phyloP scores from a whole-genome alignment of 106 monocot genomes.

The Allium fistulosum region DNA sequence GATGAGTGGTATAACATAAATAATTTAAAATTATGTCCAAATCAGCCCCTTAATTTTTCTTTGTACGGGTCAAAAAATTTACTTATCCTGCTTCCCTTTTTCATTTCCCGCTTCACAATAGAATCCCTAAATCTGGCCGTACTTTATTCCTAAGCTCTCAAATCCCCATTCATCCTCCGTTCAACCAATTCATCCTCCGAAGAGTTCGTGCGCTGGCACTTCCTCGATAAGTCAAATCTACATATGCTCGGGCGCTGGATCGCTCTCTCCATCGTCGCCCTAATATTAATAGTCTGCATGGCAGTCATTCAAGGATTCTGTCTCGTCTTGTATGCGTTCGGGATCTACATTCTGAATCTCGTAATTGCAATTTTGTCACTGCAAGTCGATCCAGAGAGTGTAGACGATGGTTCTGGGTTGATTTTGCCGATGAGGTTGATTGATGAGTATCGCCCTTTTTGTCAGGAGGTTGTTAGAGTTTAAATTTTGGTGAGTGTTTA shows the following conservation, averaged over 20 bases:
- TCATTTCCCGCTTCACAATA: too few species aligned
- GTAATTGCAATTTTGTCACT: slow-evolving; percentile 77
- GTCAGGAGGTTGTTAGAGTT: slow-evolving; percentile 75
- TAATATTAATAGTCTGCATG: slow-evolving; percentile 34
- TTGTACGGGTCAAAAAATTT: too few species aligned
- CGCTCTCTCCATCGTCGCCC: slow-evolving; percentile 21
- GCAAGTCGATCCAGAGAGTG: slow-evolving; percentile 44
- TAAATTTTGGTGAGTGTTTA: slow-evolving; percentile 62
- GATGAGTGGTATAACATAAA: too few species aligned
- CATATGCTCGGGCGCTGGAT: slow-evolving; percentile 62
- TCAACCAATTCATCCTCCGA: too few species aligned
- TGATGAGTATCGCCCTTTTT: slow-evolving; percentile 83
- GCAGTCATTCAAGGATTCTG: slow-evolving; percentile 56
- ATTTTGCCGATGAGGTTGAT: slow-evolving; percentile 37
- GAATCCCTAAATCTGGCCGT: too few species aligned
- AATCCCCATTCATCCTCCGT: too few species aligned
- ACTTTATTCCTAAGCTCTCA: too few species aligned
- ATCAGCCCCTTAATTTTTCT: too few species aligned
- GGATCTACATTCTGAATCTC: slow-evolving; percentile 67
- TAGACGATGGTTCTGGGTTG: slow-evolving; percentile 1
- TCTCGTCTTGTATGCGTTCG: slow-evolving; percentile 70
- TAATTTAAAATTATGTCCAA: too few species aligned
- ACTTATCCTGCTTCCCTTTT: too few species aligned
- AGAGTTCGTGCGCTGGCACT: slow-evolving; percentile 12
- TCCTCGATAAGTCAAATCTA: slow-evolving; percentile 74